A percentile compares a stretch with the other conserved stretches of the same genome.
These are phyloP conservation scores for sorghum (Sorghum bicolor) DNA, from an alignment of 176 grass and related monocot species.

Conservation along the genomic window Sorghum_bicolor_NCBIv3 NC_012870.2:25033501-25034000, in stretches of 20 bases:
- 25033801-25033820: conserved; percentile 24
- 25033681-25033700: conserved; percentile 41
- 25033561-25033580: neutral
- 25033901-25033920: conserved; percentile 64
- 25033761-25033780: conserved; percentile 35
- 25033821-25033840: conserved; percentile 35
- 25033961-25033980: conserved; percentile 33
- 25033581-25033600: neutral
- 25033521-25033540: too few species aligned
- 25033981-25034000: neutral
- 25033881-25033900: conserved; percentile 35
- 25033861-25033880: conserved; percentile 29
- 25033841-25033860: conserved; percentile 31
- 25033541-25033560: neutral
- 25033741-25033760: conserved; percentile 61
- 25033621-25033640: conserved; percentile 60
- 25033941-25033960: conserved; percentile 49
- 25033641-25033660: conserved; percentile 63
- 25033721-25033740: conserved; percentile 61
- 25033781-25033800: neutral
- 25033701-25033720: conserved; percentile 51
- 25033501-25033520: too few species aligned
- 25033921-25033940: conserved; percentile 64
- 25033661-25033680: conserved; percentile 56
- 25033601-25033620: conserved; percentile 45